Base-by-base conservation (phyloP, 192 early-diverging fungal genomes). In the Backusella liffmaniae region DNA sequence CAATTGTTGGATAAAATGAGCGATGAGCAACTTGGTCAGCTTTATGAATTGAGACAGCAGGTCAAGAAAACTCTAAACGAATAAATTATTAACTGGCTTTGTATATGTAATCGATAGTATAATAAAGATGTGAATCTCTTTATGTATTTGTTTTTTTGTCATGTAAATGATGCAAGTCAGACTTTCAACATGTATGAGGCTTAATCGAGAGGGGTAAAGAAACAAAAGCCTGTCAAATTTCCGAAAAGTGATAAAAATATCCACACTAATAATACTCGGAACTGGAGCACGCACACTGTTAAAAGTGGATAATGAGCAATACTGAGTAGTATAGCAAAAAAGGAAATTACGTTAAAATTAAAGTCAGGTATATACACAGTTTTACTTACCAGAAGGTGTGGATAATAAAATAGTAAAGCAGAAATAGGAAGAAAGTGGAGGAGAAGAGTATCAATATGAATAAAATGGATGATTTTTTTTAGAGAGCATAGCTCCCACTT, bases 11-110 rank as follows among this genome's bases (percentile, higher is more conserved):
- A 90, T 15, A 90, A 83, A 75, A 84, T 90, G 84, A 85, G 76
- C 18, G 86, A 88, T 72, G 83, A 90, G 76, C 88, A 90, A 74
- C 42, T 90, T 35, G 88, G 88, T 15, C 88, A 90, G 46, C 70
- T 90, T 18, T 86, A 83, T 77, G 87, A 84, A 67, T 80, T 90
- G 49, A 76, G 86, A 70, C 80, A 84, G 12, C 83, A 90, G 67
- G 73, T 83, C 23, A 88, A 82, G 59, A 37, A 67, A 35, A 30
- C 77, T 10, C 34, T 74, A 39, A 46, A 65, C 15, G 34, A 75
- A 53, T 68, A 69, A 49, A 75, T 46, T 32, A 74, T 29, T 15
- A 16, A 44, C 8, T 72, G 44, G 21, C 51, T 67, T 30, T 67
- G 1, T 66, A n/a, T 69, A 2, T 59, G 23, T 62, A 23, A 62